phyloP scores from a whole-genome alignment of 208 protist species.

The Jaenimonas drosophilae region DNA sequence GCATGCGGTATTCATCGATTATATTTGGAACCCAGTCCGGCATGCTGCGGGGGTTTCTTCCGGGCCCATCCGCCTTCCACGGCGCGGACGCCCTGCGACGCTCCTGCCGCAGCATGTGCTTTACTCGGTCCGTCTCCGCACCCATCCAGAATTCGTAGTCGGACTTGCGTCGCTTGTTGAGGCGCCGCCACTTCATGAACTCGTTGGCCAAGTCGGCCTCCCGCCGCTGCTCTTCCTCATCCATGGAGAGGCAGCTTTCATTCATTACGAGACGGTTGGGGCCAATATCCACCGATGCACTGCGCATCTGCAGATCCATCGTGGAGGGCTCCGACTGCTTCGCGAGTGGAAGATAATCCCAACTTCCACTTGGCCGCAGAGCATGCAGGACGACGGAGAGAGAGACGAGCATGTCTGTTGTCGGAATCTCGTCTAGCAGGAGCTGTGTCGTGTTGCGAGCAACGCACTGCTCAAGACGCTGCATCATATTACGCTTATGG shows the following conservation, averaged over 20 bases:
- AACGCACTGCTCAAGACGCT: slow-evolving; percentile 29
- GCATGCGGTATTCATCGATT: slow-evolving; percentile 81
- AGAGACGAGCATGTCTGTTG: slow-evolving; percentile 43
- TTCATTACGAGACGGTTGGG: slow-evolving; percentile 53
- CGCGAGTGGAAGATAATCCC: slow-evolving; percentile 70
- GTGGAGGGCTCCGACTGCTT: slow-evolving; percentile 17
- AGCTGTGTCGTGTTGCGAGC: slow-evolving; percentile 40
- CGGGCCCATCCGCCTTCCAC: slow-evolving; percentile 15
- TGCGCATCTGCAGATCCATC: slow-evolving; percentile 32
- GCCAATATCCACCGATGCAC: slow-evolving; percentile 55
- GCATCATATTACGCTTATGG: slow-evolving; percentile 67
- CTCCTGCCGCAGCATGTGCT: slow-evolving; percentile 39
- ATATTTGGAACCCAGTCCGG: slow-evolving; percentile 79
- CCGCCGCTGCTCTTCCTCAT: slow-evolving; percentile 67
- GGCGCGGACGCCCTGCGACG: slow-evolving; percentile 17
- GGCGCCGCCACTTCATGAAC: slow-evolving; percentile 55
- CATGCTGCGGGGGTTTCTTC: slow-evolving; percentile 15
- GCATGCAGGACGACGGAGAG: slow-evolving; percentile 67
- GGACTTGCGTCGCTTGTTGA: slow-evolving; percentile 20
- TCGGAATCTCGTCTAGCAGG: slow-evolving; percentile 45
- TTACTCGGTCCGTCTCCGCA: slow-evolving; percentile 54
- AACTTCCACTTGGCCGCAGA: slow-evolving; percentile 60
- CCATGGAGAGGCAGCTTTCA: slow-evolving; percentile 44
- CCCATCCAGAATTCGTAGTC: slow-evolving; percentile 84
- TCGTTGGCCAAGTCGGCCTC: slow-evolving; percentile 47